Conservation (phyloP, 164 flowering plant species). For the Taxillus chinensis region DNA sequence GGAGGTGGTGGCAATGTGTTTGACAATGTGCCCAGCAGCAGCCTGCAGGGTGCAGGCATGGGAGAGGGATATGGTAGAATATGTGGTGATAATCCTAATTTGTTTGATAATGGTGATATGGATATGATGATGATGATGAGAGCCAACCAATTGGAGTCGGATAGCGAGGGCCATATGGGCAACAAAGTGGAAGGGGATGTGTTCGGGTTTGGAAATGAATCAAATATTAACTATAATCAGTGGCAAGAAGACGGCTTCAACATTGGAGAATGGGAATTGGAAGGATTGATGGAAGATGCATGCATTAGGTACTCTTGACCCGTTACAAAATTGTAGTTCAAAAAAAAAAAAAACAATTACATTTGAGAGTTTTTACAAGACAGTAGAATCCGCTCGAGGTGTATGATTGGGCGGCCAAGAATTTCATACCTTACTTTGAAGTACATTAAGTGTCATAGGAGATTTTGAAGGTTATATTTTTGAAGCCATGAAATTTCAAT, state of each 20-base stretch:
- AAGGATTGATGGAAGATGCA: conserved; percentile 39
- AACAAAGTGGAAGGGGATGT: conserved; percentile 20
- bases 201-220: conserved; percentile 26
- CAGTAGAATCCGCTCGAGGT: no score
- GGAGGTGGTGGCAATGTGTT: conserved; percentile 3
- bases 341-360: no score
- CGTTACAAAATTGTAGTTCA: no score
- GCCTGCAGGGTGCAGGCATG: conserved; percentile 8
- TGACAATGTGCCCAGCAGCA: neutral
- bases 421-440: no score
- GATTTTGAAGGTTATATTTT: no score
- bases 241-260: conserved; percentile 30
- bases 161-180: neutral
- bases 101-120: conserved; percentile 7
- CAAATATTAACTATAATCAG: neutral
- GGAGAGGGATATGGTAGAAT: conserved; percentile 8
- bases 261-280: conserved; percentile 42
- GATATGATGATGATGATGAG: conserved; percentile 7
- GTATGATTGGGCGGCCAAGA: no score
- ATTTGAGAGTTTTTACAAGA: no score
- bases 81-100: conserved; percentile 15
- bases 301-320: conserved; percentile 1
- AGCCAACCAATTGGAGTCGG: conserved; percentile 10
- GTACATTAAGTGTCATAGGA: no score
- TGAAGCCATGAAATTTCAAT: no score